Evolutionary conservation across 495 filamentous ascomycete genomes (phyloP), one percentile per base, ranked within the genome.

Genomic region (Darksidea phi): DNA sequence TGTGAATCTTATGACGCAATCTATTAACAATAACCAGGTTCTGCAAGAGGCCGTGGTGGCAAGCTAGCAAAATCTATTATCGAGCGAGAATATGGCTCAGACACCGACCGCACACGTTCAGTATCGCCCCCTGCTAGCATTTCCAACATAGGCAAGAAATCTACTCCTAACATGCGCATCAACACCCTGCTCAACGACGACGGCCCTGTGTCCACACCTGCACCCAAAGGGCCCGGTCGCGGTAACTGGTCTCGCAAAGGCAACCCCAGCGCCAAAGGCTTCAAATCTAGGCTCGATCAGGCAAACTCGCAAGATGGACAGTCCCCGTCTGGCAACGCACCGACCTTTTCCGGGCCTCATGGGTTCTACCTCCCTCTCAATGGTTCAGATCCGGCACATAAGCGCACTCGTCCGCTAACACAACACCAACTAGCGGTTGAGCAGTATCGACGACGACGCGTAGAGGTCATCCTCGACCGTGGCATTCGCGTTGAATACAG

Each of bases 351-450:
- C 48, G 68, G 66, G 20, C 68, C 68, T 10, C 68, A 71, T 46
- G 68, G 68, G 25, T 71, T 69, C 63, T 71, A 71, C 34, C 66
- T 71, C 20, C 66, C 68, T 1, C 67, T 69, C 1, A 71, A 71
- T 34, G 68, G 68, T 18, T 57, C 68, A 11, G 68, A 71, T 15
- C 68, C 66, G 0, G 18, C 49, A 7, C 68, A 71, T 67, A 83
- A 85, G 54, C 84, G 87, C n/a, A 84, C 87, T 2, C 84, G 94
- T 6, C 93, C 91, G 3, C 81, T 95, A 18, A 98, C 94, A 0
- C 88, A 90, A 10, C 94, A 98, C 72, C 94, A 98, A 68, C 78
- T 95, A 26, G 94, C 92, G 7, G 89, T 97, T 3, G 90, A 96
- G 66, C 83, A 87, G 47, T 96, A 96, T 70, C 82, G 95, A 8